Evolutionary conservation across 345 rosid species (phyloP), one percentile per base, ranked within the genome.

Genomic region (Garcia nutans): DNA sequence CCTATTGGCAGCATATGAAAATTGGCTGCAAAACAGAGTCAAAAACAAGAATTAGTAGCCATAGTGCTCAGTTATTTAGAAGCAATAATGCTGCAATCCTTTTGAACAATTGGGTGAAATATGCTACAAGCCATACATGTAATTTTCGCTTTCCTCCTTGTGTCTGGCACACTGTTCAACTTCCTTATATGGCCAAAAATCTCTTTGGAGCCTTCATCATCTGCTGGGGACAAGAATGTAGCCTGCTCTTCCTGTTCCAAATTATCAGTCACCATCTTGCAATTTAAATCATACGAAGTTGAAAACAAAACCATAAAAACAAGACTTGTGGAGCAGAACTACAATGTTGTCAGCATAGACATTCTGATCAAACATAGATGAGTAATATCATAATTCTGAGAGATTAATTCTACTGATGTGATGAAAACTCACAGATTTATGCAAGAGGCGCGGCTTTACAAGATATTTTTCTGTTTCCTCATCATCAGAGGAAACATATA

Each of bases 401-500:
- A 42, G 70, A 66, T 7, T 2, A 15, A 62, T 50, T 41, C 47
- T 42, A 56, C 56, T 49, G 52, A 73, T 66, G 9, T 66, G 68
- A 66, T 75, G 47, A 73, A 52, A 71, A 89, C 96, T 85, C 87
- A 96, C 99, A 79, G 88, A 75, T 86, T 87, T 92, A 77, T 76
- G 76, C 76, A 74, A 86, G 31, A 90, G 70, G 73, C 78, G 63
- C 81, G 85, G 89, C 77, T 82, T 86, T 69, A 62, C 80, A 33
- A 79, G 80, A 76, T 71, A 86, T 68, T 79, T 82, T 70, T 93
- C 98, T 37, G 85, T 83, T 86, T 90, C 98, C 76, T 95, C 98
- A 6, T 96, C 98, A 58, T 96, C 97, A 58, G 99, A 96, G 75
- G 98, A 90, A 55, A 89, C 59, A 76, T 92, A 96, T 42, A 75